Base-by-base conservation (phyloP, 306 rosid genomes). In the Citrullus colocynthis region DNA sequence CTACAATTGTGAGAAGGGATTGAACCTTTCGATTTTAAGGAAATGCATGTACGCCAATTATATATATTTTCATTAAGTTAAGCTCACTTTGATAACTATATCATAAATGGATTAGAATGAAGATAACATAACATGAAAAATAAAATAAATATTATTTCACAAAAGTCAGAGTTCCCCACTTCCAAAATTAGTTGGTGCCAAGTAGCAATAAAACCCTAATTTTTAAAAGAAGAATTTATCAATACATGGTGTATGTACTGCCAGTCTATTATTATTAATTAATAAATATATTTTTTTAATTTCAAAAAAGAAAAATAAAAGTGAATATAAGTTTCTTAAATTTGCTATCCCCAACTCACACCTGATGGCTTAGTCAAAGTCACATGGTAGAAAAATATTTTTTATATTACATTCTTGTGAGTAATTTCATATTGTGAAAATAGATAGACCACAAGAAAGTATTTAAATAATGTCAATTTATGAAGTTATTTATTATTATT, bases 151-250 rank as follows among this genome's bases (percentile, higher is more conserved):
- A 41, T 21, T 45, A 70, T 44, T 44, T 14, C 21, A 15, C 9
- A n/a, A 65, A 44, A 70, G 39, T 70, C 76, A 70, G 20, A 70
- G 57, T 45, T 32, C 4, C 20, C 52, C 56, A 69, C 18, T 69
- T 44, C 75, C 55, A 42, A 69, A 69, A 52, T 42, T 69, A 69
- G 75, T 69, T 69, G 75, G 75, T 69, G 55, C n/a, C 75, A 30
- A 44, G 55, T 70, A 21, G 39, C 36, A 69, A 69, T 20, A 5
- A 64, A 64, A 36, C 45, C 45, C 49, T 64, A 36, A 1, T 64
- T 41, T 67, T 18, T n/a, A 13, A 18, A 41, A 18, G 1, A 37
- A 2, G 1, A 18, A 15, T 5, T 66, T 18, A 17, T 36, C 11
- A 41, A n/a, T n/a, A 18, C 9, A 67, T 64, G 74, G 54, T 41